phyloP scores from a whole-genome alignment of 2,329 filamentous ascomycete genomes.

The Microthyrium microscopicum region DNA sequence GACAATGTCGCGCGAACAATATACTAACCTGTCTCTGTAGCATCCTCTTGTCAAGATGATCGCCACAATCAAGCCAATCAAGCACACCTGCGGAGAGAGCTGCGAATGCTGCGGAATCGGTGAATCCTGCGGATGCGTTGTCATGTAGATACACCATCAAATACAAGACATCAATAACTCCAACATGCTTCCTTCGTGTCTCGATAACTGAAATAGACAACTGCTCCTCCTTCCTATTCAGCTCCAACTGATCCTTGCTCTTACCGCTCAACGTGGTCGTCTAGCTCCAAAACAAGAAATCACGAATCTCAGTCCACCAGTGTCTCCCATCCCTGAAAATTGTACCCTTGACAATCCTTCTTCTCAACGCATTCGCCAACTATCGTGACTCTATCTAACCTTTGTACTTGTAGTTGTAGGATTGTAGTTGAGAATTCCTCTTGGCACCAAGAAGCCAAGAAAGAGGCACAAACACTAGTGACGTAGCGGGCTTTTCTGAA shows the following conservation, averaged over 20 bases:
- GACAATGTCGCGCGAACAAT: no score
- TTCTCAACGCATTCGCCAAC: no score
- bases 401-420: no score
- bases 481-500: no score
- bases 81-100: slow-evolving; percentile 17
- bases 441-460: no score
- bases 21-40: slow-evolving; percentile 20
- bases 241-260: neutral
- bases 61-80: slow-evolving; percentile 20
- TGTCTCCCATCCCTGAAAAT: neutral
- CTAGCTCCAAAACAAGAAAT: neutral
- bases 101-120: slow-evolving; percentile 24
- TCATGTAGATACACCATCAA: slow-evolving; percentile 14
- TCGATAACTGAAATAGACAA: neutral
- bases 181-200: neutral
- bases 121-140: slow-evolving; percentile 20
- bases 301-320: neutral
- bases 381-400: no score
- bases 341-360: no score
- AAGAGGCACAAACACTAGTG: no score
- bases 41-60: slow-evolving; percentile 20
- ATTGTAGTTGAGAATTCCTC: no score
- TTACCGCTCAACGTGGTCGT: neutral
- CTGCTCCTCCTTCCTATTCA: neutral
- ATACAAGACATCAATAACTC: neutral